Evolutionary conservation across 2,329 filamentous ascomycete genomes (phyloP).

Genomic region (Davidsoniella virescens): DNA sequence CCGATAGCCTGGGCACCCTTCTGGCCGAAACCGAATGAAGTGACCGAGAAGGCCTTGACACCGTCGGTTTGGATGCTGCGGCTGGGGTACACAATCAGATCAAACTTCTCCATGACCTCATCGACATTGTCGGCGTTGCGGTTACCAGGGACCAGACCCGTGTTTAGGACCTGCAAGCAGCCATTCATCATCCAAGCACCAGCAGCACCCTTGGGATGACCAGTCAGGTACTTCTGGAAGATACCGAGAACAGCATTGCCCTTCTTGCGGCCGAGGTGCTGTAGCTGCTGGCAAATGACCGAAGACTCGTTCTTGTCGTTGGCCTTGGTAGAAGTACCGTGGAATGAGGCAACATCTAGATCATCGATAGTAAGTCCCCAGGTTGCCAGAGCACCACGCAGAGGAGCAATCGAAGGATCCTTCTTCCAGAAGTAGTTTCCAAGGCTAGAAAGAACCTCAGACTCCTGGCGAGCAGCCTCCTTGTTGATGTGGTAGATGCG

Average conservation of each 20-base stretch:
- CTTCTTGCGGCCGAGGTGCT: constrained; percentile 87
- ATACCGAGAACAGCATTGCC: constrained; percentile 92
- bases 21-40: constrained; percentile 97
- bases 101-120: constrained; percentile 89
- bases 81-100: constrained; percentile 94
- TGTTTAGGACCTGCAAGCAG: constrained; percentile 87
- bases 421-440: constrained; percentile 99
- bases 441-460: constrained; percentile 78
- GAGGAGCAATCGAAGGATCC: constrained; percentile 80
- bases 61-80: constrained; percentile 93
- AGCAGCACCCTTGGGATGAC: constrained; percentile 96
- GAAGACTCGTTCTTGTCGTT: constrained; percentile 99
- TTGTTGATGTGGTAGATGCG: constrained; percentile 74
- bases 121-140: constrained; percentile 97
- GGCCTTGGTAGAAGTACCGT: constrained; percentile 93
- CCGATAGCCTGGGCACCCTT: constrained; percentile 97
- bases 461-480: constrained; percentile 75
- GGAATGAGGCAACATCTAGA: constrained; percentile 89
- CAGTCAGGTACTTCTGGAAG: constrained; percentile 98
- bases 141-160: constrained; percentile 86
- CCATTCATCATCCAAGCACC: constrained; percentile 99
- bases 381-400: constrained; percentile 87
- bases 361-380: constrained; percentile 98
- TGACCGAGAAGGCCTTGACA: constrained; percentile 96
- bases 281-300: constrained; percentile 90